Base-by-base conservation (phyloP, 2,329 filamentous ascomycete genomes). In the Tetracladium maxilliforme region DNA sequence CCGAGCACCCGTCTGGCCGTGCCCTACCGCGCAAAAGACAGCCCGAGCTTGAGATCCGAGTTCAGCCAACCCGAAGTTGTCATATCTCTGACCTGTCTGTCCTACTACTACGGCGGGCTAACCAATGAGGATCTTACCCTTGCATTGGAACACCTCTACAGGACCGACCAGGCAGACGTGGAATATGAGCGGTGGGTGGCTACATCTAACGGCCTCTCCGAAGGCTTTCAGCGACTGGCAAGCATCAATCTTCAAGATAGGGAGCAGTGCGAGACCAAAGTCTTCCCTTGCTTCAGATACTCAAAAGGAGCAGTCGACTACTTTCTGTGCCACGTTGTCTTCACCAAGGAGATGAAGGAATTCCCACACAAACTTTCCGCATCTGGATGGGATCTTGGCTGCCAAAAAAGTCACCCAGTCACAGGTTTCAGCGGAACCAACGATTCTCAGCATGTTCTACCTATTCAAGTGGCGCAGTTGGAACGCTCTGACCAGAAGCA, bases 401-500 rank as follows among this genome's bases (percentile, higher is more conserved):
- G 49, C 19, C 23, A 23, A 5, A 71, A 61, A 27, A 6, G 11
- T 0, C 47, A 66, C 12, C 53, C 59, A 0, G 70, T 61, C 0
- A 72, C 68, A 0, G 77, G 76, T 0, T 83, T 83, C 37, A 78
- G 70, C 27, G 75, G 76, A 0, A 83, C 76, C 0, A 74, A 70
- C 14, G 75, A 82, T 33, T 68, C 64, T 0, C 45, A 56, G 8
- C 49, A 56, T n/a, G 38, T 73, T 0, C 49, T 82, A 0, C 74
- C 75, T 0, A 36, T 74, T 0, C 47, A 37, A 1, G 55, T 81
- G 0, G 36, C 48, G 1, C 70, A 79, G 16, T 44, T 63, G 0
- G 67, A 80, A 17, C 49, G 74, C 0, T 37, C 45, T 0, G 44
- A 49, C 0, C 66, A 77, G 19, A 48, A 47, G 2, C 69, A 78